phyloP scores from a whole-genome alignment of 148 eudicot genomes.

The Beta vulgaris region DNA sequence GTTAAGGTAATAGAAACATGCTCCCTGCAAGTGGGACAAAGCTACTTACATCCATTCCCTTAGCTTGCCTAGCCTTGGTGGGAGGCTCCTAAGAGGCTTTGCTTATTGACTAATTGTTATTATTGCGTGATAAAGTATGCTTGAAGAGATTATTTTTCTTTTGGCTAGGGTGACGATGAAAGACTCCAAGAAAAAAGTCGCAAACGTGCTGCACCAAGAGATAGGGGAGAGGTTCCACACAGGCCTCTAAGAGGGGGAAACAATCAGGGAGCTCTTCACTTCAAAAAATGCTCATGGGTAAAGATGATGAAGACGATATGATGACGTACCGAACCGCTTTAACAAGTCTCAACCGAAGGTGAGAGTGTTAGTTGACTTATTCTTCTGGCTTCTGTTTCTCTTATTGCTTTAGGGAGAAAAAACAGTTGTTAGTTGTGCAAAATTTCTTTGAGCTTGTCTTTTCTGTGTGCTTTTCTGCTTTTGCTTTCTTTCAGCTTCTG shows the following conservation, averaged over 20 bases:
- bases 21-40: too few species aligned
- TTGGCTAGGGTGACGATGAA: slow-evolving; percentile 52
- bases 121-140: too few species aligned
- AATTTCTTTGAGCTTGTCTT: not conserved
- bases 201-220: slow-evolving; percentile 88
- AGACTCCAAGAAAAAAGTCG: slow-evolving; percentile 52
- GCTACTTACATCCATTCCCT: too few species aligned
- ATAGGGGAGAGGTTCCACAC: slow-evolving; percentile 67
- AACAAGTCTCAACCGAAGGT: slow-evolving; percentile 78
- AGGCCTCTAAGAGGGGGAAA: slow-evolving; percentile 81
- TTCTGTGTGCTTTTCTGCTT: not conserved
- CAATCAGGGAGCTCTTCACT: slow-evolving; percentile 61
- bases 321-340: slow-evolving; percentile 41
- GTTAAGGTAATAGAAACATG: too few species aligned
- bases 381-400: too few species aligned
- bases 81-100: too few species aligned
- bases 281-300: slow-evolving; percentile 55
- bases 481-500: not conserved
- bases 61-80: too few species aligned
- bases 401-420: too few species aligned
- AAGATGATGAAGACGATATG: slow-evolving; percentile 56
- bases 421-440: too few species aligned
- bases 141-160: too few species aligned
- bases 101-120: too few species aligned
- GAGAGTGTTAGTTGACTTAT: slow-evolving; percentile 14